These are phyloP conservation scores for Colletotrichum salicis DNA, from an alignment of 2,329 filamentous ascomycete genomes.

Conservation along the genomic window DNA sequence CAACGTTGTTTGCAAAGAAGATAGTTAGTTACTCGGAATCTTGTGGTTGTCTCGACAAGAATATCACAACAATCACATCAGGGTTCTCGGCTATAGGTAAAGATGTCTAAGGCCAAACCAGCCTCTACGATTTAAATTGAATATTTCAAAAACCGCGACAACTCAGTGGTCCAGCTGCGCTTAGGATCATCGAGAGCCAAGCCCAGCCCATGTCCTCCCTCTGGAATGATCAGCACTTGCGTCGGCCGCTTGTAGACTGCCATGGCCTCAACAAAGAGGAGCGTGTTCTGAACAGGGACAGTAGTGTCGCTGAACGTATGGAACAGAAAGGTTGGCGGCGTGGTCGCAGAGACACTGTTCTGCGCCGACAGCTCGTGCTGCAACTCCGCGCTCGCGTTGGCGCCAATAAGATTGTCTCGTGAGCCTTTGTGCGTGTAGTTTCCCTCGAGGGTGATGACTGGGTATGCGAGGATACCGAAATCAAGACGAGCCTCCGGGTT, in stretches of 20 bases:
- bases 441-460: slow-evolving; percentile 38
- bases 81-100: background rate
- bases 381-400: slow-evolving; percentile 34
- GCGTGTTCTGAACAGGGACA: slow-evolving; percentile 42
- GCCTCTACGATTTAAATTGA: slow-evolving; percentile 26
- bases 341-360: slow-evolving; percentile 38
- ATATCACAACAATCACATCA: background rate
- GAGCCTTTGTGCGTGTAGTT: slow-evolving; percentile 36
- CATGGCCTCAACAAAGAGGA: slow-evolving; percentile 42
- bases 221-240: slow-evolving; percentile 41
- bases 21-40: background rate
- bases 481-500: slow-evolving; percentile 36
- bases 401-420: slow-evolving; percentile 37
- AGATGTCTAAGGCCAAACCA: background rate
- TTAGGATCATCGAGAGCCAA: slow-evolving; percentile 40
- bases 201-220: slow-evolving; percentile 43
- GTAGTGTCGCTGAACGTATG: slow-evolving; percentile 43
- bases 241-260: slow-evolving; percentile 38
- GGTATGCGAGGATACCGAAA: slow-evolving; percentile 40
- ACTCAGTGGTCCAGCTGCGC: slow-evolving; percentile 41
- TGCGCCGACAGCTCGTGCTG: slow-evolving; percentile 39
- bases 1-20: background rate
- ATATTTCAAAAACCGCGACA: slow-evolving; percentile 42
- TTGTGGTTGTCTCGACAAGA: background rate
- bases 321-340: slow-evolving; percentile 49